Evolutionary conservation across 2,329 filamentous ascomycete genomes (phyloP).

Genomic region (Alternaria hordeiaustralica): DNA sequence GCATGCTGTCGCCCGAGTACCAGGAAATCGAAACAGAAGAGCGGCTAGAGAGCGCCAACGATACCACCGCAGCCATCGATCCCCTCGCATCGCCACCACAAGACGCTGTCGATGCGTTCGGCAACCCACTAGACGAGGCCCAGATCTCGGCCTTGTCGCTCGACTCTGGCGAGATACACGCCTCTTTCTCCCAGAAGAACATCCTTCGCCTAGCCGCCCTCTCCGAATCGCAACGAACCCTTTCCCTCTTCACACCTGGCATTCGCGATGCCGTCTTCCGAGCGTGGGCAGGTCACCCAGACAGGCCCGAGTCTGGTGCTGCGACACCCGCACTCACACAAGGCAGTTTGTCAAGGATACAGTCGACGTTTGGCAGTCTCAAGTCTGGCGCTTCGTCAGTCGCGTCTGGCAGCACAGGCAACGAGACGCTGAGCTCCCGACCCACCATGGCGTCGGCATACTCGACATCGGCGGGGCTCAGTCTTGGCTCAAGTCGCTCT

Average conservation of each 20-base stretch:
- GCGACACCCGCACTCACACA: constrained; percentile 52
- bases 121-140: constrained; percentile 76
- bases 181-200: constrained; percentile 95
- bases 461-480: constrained; percentile 67
- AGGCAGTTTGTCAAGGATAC: constrained; percentile 55
- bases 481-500: constrained; percentile 65
- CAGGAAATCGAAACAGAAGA: constrained; percentile 69
- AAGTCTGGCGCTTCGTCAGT: constrained; percentile 51
- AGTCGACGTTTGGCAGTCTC: constrained; percentile 55
- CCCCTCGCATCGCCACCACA: constrained; percentile 81
- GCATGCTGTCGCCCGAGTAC: constrained; percentile 89
- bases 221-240: constrained; percentile 85
- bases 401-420: constrained; percentile 55
- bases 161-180: constrained; percentile 82
- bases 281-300: constrained; percentile 83
- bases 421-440: constrained; percentile 62
- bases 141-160: constrained; percentile 79
- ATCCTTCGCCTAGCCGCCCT: constrained; percentile 81
- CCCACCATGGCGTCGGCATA: constrained; percentile 68
- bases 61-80: constrained; percentile 69
- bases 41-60: constrained; percentile 55
- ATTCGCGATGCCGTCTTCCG: constrained; percentile 90
- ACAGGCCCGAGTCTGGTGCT: constrained; percentile 66
- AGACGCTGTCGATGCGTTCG: constrained; percentile 81
- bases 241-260: constrained; percentile 90